These are phyloP conservation scores for Fragaria ananassa DNA, from an alignment of 306 rosid genomes.

Conservation along the genomic window DNA sequence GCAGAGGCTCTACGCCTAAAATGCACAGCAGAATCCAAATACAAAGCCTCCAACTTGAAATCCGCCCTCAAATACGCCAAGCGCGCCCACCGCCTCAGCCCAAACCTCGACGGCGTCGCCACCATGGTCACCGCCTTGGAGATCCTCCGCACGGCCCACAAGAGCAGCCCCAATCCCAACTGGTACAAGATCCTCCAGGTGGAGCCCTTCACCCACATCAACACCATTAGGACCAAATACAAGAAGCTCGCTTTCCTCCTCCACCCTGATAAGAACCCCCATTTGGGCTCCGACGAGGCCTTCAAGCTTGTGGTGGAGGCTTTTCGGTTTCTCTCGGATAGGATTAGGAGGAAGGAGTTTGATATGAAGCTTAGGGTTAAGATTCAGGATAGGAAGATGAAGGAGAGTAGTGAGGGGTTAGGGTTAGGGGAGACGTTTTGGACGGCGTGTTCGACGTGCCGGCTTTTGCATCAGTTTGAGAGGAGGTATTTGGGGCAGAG, in stretches of 20 bases:
- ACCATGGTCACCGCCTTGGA: conserved; percentile 59
- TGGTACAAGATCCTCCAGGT: conserved; percentile 63
- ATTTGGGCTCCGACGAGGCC: conserved; percentile 61
- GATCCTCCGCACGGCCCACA: conserved; percentile 43
- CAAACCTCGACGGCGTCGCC: conserved; percentile 45
- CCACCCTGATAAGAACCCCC: conserved; percentile 66
- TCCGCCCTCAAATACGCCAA: conserved; percentile 65
- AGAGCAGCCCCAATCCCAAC: conserved; percentile 24
- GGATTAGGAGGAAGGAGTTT: conserved; percentile 49
- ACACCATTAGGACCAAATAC: conserved; percentile 55
- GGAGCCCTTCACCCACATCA: conserved; percentile 58
- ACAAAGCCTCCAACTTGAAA: conserved; percentile 42
- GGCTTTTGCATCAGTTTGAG: conserved; percentile 74
- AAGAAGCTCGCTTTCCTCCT: conserved; percentile 62
- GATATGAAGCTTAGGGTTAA: conserved; percentile 55
- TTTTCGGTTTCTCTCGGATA: conserved; percentile 58
- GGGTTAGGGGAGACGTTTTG: conserved; percentile 51
- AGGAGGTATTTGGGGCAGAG: conserved; percentile 59
- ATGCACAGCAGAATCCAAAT: conserved; percentile 47
- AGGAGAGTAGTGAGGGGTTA: conserved; percentile 15
- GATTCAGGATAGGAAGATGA: conserved; percentile 53
- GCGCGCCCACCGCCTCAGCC: conserved; percentile 51
- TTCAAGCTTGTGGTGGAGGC: conserved; percentile 73
- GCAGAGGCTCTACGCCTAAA: conserved; percentile 42
- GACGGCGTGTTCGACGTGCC: conserved; percentile 75